Evolutionary conservation across 73 alveolate species (phyloP).

Genomic region (Paramecium bursaria): DNA sequence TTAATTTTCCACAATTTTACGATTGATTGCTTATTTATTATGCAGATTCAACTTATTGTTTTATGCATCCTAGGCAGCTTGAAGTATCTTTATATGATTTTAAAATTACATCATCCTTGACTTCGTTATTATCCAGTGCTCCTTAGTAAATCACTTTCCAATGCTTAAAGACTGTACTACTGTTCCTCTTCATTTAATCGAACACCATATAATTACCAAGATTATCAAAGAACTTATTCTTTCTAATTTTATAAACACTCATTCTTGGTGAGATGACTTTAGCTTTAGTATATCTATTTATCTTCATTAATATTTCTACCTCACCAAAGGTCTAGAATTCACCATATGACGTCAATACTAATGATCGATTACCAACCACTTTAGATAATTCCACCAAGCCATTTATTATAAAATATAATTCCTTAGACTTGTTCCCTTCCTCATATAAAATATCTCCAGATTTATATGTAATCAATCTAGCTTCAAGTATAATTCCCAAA

Average conservation of each 20-base stretch:
- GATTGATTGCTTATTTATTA: too few species aligned
- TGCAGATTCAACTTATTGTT: too few species aligned
- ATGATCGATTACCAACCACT: neutral
- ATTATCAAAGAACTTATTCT: conserved; percentile 37
- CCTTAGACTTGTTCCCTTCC: conserved; percentile 21
- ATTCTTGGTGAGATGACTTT: conserved; percentile 40
- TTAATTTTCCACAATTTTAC: too few species aligned
- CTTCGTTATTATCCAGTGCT: too few species aligned
- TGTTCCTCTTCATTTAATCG: conserved; percentile 30
- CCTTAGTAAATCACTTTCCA: conserved; percentile 27
- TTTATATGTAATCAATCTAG: neutral
- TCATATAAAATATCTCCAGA: conserved; percentile 27
- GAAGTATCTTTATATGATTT: too few species aligned
- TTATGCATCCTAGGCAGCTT: too few species aligned
- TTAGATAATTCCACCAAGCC: conserved; percentile 36
- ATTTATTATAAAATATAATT: conserved; percentile 32
- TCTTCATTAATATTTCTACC: conserved; percentile 28
- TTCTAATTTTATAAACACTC: conserved; percentile 22
- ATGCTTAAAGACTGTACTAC: conserved; percentile 11
- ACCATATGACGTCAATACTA: conserved; percentile 39
- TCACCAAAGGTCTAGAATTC: conserved; percentile 28
- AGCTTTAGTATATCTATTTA: conserved; percentile 32
- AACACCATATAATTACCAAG: conserved; percentile 25
- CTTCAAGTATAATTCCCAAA: conserved; percentile 38
- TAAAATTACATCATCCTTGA: too few species aligned